Percentiles rank a stretch among this genome's conserved stretches.
phyloP scores from a whole-genome alignment of 2,329 filamentous ascomycete genomes.

The Pezizomycotina sp. region DNA sequence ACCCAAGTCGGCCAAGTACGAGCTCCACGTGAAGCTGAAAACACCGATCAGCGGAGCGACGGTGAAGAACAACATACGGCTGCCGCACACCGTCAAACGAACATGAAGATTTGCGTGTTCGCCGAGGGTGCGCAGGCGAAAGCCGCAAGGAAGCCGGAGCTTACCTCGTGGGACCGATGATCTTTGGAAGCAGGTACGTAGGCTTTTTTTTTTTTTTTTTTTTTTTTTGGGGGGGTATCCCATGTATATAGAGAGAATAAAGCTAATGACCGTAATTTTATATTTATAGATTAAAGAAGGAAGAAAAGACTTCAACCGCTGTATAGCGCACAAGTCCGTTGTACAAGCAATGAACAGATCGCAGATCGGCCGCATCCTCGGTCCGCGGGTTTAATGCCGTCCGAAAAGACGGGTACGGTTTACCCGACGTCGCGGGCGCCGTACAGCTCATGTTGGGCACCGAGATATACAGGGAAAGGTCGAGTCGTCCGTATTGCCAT shows the following conservation, averaged over 20 bases:
- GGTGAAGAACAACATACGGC: conserved; percentile 68
- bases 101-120: conserved; percentile 77
- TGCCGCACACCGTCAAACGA: conserved; percentile 84
- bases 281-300: conserved; percentile 40
- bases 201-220: not conserved
- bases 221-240: too few relatives aligned
- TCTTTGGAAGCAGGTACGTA: conserved; percentile 56
- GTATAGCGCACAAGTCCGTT: conserved; percentile 69
- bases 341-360: conserved; percentile 67
- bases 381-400: conserved; percentile 91
- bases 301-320: conserved; percentile 71
- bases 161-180: conserved; percentile 69
- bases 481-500: conserved; percentile 81
- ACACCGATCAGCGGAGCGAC: conserved; percentile 74
- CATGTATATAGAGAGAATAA: not conserved
- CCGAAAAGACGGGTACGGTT: conserved; percentile 70
- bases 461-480: conserved; percentile 69
- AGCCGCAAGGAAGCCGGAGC: conserved; percentile 66
- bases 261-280: not conserved
- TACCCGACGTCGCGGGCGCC: conserved; percentile 56
- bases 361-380: conserved; percentile 61
- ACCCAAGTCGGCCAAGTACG: conserved; percentile 66
- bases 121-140: conserved; percentile 57
- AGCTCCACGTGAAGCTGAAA: conserved; percentile 65
- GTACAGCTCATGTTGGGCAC: conserved; percentile 73